A percentile compares a stretch with the other conserved stretches of the same genome.
Evolutionary conservation across 352 stramenopile genomes (phyloP).

Genomic region (Phytophthora brassicae): DNA sequence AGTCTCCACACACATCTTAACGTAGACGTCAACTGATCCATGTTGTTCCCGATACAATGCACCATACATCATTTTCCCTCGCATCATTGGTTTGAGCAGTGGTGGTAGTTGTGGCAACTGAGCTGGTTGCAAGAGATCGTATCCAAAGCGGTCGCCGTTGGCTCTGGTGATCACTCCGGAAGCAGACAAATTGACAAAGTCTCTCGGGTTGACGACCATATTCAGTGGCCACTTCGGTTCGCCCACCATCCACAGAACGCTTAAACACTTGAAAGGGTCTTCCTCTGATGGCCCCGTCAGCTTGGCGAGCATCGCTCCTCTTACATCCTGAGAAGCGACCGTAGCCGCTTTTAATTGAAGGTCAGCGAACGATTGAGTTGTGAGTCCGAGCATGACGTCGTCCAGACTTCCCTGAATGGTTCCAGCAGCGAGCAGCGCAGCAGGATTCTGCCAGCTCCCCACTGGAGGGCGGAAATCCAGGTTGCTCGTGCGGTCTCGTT

Average conservation of each 20-base stretch:
- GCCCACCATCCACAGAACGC: slow-evolving; percentile 49
- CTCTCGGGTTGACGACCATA: slow-evolving; percentile 44
- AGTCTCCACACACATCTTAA: slow-evolving; percentile 25
- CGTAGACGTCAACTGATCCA: slow-evolving; percentile 25
- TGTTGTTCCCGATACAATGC: slow-evolving; percentile 20
- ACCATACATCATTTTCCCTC: slow-evolving; percentile 27
- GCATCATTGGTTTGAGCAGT: slow-evolving; percentile 13
- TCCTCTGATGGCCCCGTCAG: slow-evolving; percentile 38
- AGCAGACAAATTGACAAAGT: slow-evolving; percentile 52
- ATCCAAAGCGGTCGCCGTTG: slow-evolving; percentile 40
- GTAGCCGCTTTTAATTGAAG: slow-evolving; percentile 19
- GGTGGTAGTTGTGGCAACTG: slow-evolving; percentile 20
- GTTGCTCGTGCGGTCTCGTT: neutral
- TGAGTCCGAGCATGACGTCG: slow-evolving; percentile 28
- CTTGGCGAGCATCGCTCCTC: slow-evolving; percentile 47
- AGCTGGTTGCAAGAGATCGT: slow-evolving; percentile 53
- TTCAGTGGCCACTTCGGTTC: slow-evolving; percentile 34
- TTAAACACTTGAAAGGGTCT: slow-evolving; percentile 50
- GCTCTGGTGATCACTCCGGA: slow-evolving; percentile 33
- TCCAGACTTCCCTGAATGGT: slow-evolving; percentile 19
- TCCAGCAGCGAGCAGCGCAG: slow-evolving; percentile 15
- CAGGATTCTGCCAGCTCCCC: slow-evolving; percentile 13
- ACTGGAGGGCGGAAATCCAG: slow-evolving; percentile 7
- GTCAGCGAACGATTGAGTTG: slow-evolving; percentile 13
- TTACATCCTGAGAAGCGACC: slow-evolving; percentile 11